Percentiles rank a stretch among this genome's conserved stretches.
These are phyloP conservation scores for Cronartium quercuum DNA, from an alignment of 1,284 basidiomycete genomes.

Conservation along the genomic window DNA sequence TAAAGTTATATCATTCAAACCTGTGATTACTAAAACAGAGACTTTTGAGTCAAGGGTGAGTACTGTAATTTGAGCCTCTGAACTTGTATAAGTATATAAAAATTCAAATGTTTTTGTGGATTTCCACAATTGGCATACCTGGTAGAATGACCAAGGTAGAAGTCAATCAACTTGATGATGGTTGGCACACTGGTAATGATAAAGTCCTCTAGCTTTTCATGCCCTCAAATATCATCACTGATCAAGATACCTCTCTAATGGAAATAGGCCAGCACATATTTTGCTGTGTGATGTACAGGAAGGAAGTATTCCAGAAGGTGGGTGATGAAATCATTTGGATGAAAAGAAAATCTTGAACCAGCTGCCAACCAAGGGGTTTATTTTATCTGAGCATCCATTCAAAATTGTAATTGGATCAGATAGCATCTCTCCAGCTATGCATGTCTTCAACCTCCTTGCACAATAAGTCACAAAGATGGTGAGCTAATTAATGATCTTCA, in stretches of 20 bases:
- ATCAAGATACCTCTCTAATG: background rate
- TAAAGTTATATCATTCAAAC: no score
- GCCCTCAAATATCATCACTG: background rate
- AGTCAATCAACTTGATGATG: conserved; percentile 14
- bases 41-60: no score
- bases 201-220: background rate
- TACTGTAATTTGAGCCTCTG: no score
- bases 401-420: conserved; percentile 17
- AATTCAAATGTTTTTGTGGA: no score
- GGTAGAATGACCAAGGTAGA: conserved; percentile 16
- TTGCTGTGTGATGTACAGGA: conserved; percentile 16
- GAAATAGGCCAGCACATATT: conserved; percentile 16
- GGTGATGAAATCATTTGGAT: background rate
- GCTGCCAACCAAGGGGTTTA: background rate
- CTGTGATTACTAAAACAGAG: no score
- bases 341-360: background rate
- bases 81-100: no score
- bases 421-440: background rate
- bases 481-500: background rate
- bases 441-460: background rate
- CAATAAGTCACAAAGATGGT: no score
- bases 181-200: conserved; percentile 17
- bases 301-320: conserved; percentile 17
- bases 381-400: conserved; percentile 24
- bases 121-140: conserved; percentile 4